phyloP scores from a whole-genome alignment of 306 rosid species.

The Vicia faba region DNA sequence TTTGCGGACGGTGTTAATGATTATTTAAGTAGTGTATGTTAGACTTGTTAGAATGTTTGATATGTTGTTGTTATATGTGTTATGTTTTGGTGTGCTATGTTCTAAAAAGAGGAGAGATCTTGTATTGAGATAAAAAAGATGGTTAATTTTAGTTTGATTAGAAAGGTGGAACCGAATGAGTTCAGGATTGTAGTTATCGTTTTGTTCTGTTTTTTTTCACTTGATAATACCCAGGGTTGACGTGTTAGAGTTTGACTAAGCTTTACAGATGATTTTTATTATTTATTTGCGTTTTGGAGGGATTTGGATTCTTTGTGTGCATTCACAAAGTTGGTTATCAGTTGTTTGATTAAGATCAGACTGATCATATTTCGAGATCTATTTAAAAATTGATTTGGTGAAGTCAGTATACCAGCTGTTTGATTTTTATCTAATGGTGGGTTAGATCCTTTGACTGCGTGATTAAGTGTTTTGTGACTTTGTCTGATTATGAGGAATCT shows the following conservation, averaged over 20 bases:
- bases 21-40: neutral
- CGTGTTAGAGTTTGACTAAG: neutral
- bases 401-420: neutral
- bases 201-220: neutral
- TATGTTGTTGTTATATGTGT: neutral
- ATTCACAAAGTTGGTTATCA: neutral
- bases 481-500: neutral
- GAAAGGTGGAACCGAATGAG: conserved; percentile 11
- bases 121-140: neutral
- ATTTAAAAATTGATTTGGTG: neutral
- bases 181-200: neutral
- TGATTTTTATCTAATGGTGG: neutral
- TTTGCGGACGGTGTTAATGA: neutral
- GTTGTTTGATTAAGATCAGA: neutral
- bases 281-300: neutral
- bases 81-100: neutral
- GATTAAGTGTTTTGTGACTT: neutral
- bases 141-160: neutral
- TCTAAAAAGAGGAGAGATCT: conserved; percentile 5
- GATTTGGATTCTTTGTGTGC: neutral
- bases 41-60: neutral
- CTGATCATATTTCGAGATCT: neutral
- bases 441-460: neutral
- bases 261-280: neutral
- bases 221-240: neutral